Evolutionary conservation across 2,329 filamentous ascomycete genomes (phyloP).

Genomic region (Exophiala spinifera): DNA sequence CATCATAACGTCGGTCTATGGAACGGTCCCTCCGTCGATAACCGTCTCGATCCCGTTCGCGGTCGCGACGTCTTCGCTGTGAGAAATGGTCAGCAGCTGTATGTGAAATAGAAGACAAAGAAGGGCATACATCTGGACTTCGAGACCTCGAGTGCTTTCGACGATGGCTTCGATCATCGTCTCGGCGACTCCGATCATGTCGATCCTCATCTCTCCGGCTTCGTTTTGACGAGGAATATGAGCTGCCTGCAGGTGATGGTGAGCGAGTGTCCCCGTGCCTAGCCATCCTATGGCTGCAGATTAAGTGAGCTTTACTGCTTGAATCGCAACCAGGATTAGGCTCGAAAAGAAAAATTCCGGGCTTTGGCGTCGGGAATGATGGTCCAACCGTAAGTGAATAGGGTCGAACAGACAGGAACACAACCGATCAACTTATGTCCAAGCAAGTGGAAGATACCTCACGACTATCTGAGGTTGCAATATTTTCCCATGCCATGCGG

Average conservation of each 20-base stretch:
- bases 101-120: not conserved
- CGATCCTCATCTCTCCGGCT: slow-evolving; percentile 53
- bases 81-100: slow-evolving; percentile 6
- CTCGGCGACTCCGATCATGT: slow-evolving; percentile 50
- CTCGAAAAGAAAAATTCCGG: slow-evolving; percentile 6
- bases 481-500: not conserved
- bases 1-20: slow-evolving; percentile 50
- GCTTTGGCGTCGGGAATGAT: not conserved
- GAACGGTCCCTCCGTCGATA: slow-evolving; percentile 69
- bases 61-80: slow-evolving; percentile 29
- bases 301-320: slow-evolving; percentile 48
- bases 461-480: not conserved
- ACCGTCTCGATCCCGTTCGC: slow-evolving; percentile 52
- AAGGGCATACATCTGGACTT: slow-evolving; percentile 47
- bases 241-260: slow-evolving; percentile 91
- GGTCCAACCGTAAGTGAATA: not conserved
- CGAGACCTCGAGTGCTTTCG: slow-evolving; percentile 33
- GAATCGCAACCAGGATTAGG: slow-evolving; percentile 24
- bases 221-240: slow-evolving; percentile 68
- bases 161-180: slow-evolving; percentile 48
- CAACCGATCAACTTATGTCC: not conserved
- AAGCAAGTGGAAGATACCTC: not conserved
- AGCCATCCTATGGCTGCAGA: slow-evolving; percentile 50
- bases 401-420: not conserved
- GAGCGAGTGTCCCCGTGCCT: slow-evolving; percentile 68